Base-by-base conservation (phyloP, 2,329 filamentous ascomycete species). In the Aspergillus amoenus region DNA sequence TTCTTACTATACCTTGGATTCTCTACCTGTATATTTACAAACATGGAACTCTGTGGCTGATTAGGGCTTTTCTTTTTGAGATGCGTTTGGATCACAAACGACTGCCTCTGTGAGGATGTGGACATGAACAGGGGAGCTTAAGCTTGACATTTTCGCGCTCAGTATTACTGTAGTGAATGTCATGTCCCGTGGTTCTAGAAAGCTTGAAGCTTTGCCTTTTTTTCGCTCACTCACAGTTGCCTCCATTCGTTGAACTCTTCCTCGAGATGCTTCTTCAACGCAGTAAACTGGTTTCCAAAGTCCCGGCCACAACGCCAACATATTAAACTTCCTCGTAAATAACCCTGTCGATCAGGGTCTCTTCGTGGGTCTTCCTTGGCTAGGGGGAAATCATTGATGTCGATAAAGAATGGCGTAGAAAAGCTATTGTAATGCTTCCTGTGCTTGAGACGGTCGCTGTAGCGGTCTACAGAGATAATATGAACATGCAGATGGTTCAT, bases 401-500 rank as follows among this genome's bases (percentile, higher is more conserved):
- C 80, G 12, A 97, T 84, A 21, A 99, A 84, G 71, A 97, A 99
- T 3, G 84, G 83, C 52, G 93, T 95, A 32, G 84, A 86, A 75
- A 97, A 97, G 62, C 89, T 94, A 69, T 94, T 91, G 76, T 97
- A 97, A 76, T 97, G 94, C 72, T 92, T 93, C 62, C 86, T 82
- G 70, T 93, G 87, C 76, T 88, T 90, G 73, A 97, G 64, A 45
- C 81, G 82, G 11, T 84, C 81, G 39, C 88, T 91, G 66, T 85
- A 81, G 81, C 90, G 88, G 71, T 99, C 94, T 17, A 85, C 80
- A 40, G 89, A 91, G 56, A 97, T 76, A 30, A 97, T 85, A 73
- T 99, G 94, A 4, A 97, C 81, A 74, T 99, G 94, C 54, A 97
- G 71, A 72, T 97, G 91, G 61, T 84, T 88, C 94, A 99, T 97